These are phyloP conservation scores for Westerdykella ornata DNA, from an alignment of 2,329 filamentous ascomycete species.

Conservation along the genomic window DNA sequence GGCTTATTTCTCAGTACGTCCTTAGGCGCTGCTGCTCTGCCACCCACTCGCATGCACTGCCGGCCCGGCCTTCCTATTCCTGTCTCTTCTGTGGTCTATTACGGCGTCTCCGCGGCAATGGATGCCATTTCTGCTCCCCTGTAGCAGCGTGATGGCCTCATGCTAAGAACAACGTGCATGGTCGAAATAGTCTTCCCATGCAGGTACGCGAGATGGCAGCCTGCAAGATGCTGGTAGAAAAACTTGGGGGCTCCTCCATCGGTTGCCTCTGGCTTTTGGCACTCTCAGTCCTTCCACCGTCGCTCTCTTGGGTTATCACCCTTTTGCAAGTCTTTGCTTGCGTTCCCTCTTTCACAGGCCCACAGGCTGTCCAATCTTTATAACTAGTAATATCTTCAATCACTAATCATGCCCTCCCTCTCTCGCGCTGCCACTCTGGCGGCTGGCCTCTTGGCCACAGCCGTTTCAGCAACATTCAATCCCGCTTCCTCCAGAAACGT, in stretches of 20 bases:
- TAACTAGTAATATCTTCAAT: conserved; percentile 35
- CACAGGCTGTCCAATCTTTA: conserved; percentile 34
- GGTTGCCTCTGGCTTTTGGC: conserved; percentile 21
- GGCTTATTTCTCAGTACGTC: too few relatives aligned
- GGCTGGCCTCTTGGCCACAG: conserved; percentile 31
- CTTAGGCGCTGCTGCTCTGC: too few relatives aligned
- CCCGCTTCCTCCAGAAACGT: conserved; percentile 43
- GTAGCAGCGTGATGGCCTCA: too few relatives aligned
- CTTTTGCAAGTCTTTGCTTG: conserved; percentile 43
- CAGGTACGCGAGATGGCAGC: conserved; percentile 15
- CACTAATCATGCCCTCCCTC: conserved; percentile 16
- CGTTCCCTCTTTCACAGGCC: conserved; percentile 50
- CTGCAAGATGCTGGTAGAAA: conserved; percentile 15
- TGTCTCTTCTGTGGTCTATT: too few relatives aligned
- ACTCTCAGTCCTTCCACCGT: conserved; percentile 17
- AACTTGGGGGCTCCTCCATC: conserved; percentile 23
- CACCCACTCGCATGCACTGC: too few relatives aligned
- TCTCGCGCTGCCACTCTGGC: conserved; percentile 29
- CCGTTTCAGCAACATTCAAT: conserved; percentile 39
- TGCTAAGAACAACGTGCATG: too few relatives aligned
- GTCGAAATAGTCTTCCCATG: conserved; percentile 10
- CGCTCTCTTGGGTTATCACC: conserved; percentile 25
- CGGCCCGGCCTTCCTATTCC: too few relatives aligned
- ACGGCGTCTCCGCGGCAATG: too few relatives aligned
- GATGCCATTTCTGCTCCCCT: too few relatives aligned